These are phyloP conservation scores for Centella asiatica DNA, from an alignment of 129 eudicot genomes.

Conservation along the genomic window DNA sequence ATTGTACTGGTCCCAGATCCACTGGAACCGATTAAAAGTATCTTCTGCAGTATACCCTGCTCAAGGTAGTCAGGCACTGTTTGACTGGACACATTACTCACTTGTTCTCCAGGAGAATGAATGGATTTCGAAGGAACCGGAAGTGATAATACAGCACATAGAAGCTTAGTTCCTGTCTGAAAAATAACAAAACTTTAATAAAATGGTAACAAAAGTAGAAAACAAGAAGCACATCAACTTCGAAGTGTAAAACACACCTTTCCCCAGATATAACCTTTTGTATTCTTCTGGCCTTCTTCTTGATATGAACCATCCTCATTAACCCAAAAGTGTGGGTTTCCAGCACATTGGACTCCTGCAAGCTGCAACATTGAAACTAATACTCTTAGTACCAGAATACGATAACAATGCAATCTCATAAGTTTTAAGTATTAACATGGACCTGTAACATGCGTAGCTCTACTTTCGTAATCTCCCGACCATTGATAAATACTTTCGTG, in stretches of 20 bases:
- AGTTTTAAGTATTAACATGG: not conserved
- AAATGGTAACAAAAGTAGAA: not conserved
- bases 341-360: constrained; percentile 99
- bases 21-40: constrained; percentile 77
- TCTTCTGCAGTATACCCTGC: constrained; percentile 52
- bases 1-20: constrained; percentile 98
- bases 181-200: constrained; percentile 13
- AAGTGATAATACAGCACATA: constrained; percentile 85
- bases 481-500: constrained; percentile 86
- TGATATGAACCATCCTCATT: constrained; percentile 98
- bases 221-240: not conserved
- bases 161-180: constrained; percentile 94
- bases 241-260: constrained; percentile 43
- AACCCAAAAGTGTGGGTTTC: constrained; percentile 99
- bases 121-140: constrained; percentile 81
- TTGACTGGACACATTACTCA: constrained; percentile 39
- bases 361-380: constrained; percentile 39
- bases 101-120: constrained; percentile 53
- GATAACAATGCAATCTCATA: not conserved
- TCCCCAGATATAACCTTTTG: constrained; percentile 97
- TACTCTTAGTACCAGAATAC: not conserved
- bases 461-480: constrained; percentile 93
- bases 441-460: constrained; percentile 98
- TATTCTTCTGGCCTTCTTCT: constrained; percentile 98
- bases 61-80: constrained; percentile 61